Evolutionary conservation across 768 basidiomycete genomes (phyloP).

Genomic region (Naganishia onofrii): DNA sequence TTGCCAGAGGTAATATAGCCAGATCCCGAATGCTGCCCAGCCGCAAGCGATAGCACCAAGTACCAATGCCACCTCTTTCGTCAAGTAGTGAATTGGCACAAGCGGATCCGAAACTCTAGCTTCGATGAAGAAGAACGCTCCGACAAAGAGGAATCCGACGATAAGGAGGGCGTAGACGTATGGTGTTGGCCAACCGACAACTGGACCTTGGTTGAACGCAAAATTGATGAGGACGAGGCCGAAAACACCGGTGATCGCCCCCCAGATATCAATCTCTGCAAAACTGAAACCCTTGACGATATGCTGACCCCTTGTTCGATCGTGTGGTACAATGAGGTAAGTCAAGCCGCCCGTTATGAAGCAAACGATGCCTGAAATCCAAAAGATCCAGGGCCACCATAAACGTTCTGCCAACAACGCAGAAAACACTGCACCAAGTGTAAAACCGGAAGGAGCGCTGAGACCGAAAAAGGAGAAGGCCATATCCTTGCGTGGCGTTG

Average conservation of each 20-base stretch:
- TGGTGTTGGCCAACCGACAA: constrained; percentile 36
- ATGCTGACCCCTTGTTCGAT: constrained; percentile 30
- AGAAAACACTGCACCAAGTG: constrained; percentile 35
- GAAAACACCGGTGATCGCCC: constrained; percentile 34
- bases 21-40: constrained; percentile 33
- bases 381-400: constrained; percentile 39
- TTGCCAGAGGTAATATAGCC: constrained; percentile 36
- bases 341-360: constrained; percentile 30
- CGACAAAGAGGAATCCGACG: constrained; percentile 33
- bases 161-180: constrained; percentile 39
- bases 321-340: constrained; percentile 28
- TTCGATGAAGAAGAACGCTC: constrained; percentile 35
- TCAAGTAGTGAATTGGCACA: constrained; percentile 36
- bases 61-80: constrained; percentile 31
- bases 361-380: constrained; percentile 32
- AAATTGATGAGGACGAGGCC: constrained; percentile 42
- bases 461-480: constrained; percentile 39
- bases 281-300: constrained; percentile 8
- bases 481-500: constrained; percentile 32
- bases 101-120: constrained; percentile 32
- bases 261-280: constrained; percentile 35
- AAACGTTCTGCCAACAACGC: constrained; percentile 30
- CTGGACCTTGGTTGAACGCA: constrained; percentile 40
- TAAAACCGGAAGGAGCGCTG: constrained; percentile 38
- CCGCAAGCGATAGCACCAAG: constrained; percentile 29